Conservation (phyloP, 2,329 filamentous ascomycete genomes). For the Thelonectria discophora region DNA sequence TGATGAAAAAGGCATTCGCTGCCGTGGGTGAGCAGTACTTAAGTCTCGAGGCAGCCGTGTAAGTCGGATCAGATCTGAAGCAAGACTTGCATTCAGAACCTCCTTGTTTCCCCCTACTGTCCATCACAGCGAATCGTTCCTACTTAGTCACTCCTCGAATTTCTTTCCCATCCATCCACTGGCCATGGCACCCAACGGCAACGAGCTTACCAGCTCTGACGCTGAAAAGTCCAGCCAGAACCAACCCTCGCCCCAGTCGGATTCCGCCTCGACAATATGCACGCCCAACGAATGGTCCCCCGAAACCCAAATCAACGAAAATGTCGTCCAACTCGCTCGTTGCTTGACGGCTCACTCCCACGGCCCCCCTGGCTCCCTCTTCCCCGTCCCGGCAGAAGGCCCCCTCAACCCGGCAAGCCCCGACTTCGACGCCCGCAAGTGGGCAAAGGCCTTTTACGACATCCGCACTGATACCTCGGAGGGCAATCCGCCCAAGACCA, state of each 20-base stretch:
- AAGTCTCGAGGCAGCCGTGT: neutral
- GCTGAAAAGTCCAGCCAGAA: conserved; percentile 7
- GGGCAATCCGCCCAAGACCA: conserved; percentile 63
- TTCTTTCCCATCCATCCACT: too few relatives aligned
- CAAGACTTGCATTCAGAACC: neutral
- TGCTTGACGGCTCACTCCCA: conserved; percentile 25
- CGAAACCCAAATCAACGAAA: conserved; percentile 1
- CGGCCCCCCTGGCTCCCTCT: conserved; percentile 28
- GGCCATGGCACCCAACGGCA: conserved; percentile 8
- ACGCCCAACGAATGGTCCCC: conserved; percentile 26
- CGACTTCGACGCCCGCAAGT: conserved; percentile 53
- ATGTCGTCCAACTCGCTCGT: conserved; percentile 27
- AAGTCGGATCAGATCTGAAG: neutral
- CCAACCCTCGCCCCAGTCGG: conserved; percentile 14
- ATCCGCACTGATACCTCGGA: conserved; percentile 43
- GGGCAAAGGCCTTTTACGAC: conserved; percentile 51
- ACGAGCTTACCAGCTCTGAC: conserved; percentile 4
- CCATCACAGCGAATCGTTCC: too few relatives aligned
- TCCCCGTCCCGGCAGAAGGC: conserved; percentile 29
- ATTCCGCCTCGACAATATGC: conserved; percentile 30
- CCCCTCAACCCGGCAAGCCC: conserved; percentile 51
- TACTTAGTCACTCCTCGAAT: neutral
- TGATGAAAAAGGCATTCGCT: neutral
- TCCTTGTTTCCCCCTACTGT: neutral
- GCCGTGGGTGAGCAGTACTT: neutral